Evolutionary conservation across 192 early-diverging fungal species (phyloP), one percentile per base, ranked within the genome.

Genomic region (Backusella australiensis): DNA sequence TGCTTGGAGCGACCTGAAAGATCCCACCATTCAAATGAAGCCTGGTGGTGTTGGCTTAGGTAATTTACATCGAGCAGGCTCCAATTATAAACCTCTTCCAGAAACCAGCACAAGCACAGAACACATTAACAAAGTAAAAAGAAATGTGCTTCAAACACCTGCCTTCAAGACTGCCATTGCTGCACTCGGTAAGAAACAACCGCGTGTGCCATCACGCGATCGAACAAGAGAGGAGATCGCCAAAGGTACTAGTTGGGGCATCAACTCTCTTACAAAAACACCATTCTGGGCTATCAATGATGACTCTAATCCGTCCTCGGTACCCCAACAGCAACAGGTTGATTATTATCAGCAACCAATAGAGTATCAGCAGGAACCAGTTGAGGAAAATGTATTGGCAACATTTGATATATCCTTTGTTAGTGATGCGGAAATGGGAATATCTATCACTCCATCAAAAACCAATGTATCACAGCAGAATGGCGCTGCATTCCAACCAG

Each of bases 41-140:
- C 67, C 77, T 23, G 77, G 71, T 34, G 77, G 77, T 34, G 19
- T 79, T 39, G 77, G 77, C 6, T 56, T 73, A 1, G 77, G 77
- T 35, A 63, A 75, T 39, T 65, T 79, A 1, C 72, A 79, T 70
- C 42, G 77, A 9, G 15, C 52, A 74, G 77, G 77, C 32, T 26
- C 35, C 1, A 79, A 79, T 35, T 79, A 59, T 34, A 74, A 69
- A 65, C 77, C 77, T 35, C 38, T 74, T 1, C 65, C 73, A 34
- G 77, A 79, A 26, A 19, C 4, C 6, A 6, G 12, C 3, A 74
- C 73, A 35, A 17, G 12, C 1, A 69, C 17, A 19, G 46, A 44
- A 17, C n/a, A 1, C 12, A 0, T 12, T 29, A 23, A 12, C 3
- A 63, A 63, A 9, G 4, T 29, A 4, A 63, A 63, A 63, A 63